These are phyloP conservation scores for Lepidium sativum DNA, from an alignment of 345 rosid genomes.

Conservation along the genomic window DNA sequence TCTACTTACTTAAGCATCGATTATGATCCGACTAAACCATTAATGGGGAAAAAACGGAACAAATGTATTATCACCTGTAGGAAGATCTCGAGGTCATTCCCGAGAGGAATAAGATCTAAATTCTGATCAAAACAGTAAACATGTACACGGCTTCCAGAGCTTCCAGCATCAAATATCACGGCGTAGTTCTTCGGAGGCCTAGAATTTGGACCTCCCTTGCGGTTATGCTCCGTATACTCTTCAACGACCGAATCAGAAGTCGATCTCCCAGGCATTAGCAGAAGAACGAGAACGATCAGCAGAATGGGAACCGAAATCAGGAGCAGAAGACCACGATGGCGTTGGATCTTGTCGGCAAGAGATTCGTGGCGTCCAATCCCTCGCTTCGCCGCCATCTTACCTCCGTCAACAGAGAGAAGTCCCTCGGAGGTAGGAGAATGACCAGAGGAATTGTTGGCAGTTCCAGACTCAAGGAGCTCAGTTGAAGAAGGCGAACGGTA, in stretches of 20 bases:
- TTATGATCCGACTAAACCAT: not conserved
- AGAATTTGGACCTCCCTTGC: constrained; percentile 41
- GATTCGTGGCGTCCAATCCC: constrained; percentile 40
- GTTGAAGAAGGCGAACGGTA: constrained; percentile 72
- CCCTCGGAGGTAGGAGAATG: constrained; percentile 30
- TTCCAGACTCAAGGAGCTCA: constrained; percentile 41
- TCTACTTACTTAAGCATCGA: not conserved
- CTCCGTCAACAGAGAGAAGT: constrained; percentile 28
- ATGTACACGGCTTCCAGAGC: constrained; percentile 95
- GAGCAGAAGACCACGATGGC: constrained; percentile 51
- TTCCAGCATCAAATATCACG: constrained; percentile 87
- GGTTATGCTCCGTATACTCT: constrained; percentile 33
- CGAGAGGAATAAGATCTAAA: constrained; percentile 87
- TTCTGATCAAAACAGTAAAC: constrained; percentile 84
- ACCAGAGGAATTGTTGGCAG: constrained; percentile 15
- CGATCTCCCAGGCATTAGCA: constrained; percentile 50
- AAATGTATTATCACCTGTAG: constrained; percentile 38
- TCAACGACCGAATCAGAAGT: constrained; percentile 34
- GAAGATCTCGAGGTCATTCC: constrained; percentile 83
- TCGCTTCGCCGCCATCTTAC: constrained; percentile 53
- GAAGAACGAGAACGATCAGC: constrained; percentile 48
- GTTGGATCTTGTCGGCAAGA: constrained; percentile 70
- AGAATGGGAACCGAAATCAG: constrained; percentile 61
- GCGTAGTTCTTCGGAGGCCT: constrained; percentile 48
- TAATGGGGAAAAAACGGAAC: not conserved